Percentiles rank a stretch among this genome's conserved stretches.
These are phyloP conservation scores for Talaromyces sp. DNA, from an alignment of 2,329 filamentous ascomycete species.

Conservation along the genomic window DNA sequence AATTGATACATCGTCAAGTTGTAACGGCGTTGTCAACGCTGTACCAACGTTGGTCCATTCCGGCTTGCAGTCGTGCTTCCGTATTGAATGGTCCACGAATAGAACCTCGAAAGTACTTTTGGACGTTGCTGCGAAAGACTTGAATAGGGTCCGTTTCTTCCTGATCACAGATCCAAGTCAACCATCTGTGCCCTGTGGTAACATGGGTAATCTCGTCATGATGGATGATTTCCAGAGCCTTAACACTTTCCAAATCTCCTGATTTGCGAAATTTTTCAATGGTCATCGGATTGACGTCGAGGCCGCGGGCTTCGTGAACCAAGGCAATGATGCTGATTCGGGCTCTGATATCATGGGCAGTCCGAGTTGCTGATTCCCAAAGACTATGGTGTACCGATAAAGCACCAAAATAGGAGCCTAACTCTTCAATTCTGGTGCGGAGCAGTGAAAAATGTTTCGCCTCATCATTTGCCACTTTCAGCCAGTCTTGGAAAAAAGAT, in stretches of 20 bases:
- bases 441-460: slow-evolving; percentile 50
- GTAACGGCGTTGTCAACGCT: slow-evolving; percentile 24
- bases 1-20: slow-evolving; percentile 1
- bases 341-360: slow-evolving; percentile 45
- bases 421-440: slow-evolving; percentile 44
- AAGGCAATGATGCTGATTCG: slow-evolving; percentile 48
- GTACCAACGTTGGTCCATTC: slow-evolving; percentile 46
- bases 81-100: slow-evolving; percentile 47
- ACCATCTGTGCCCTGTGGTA: slow-evolving; percentile 48
- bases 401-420: slow-evolving; percentile 46
- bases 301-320: slow-evolving; percentile 48
- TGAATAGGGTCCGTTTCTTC: slow-evolving; percentile 46
- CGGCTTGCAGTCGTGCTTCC: slow-evolving; percentile 44
- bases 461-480: slow-evolving; percentile 49
- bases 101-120: slow-evolving; percentile 42
- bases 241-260: slow-evolving; percentile 42
- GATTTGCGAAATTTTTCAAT: slow-evolving; percentile 48
- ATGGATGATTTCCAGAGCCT: slow-evolving; percentile 44
- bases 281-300: slow-evolving; percentile 49
- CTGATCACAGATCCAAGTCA: slow-evolving; percentile 48
- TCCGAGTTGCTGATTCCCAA: slow-evolving; percentile 45
- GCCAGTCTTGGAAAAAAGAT: slow-evolving; percentile 49
- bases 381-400: slow-evolving; percentile 47
- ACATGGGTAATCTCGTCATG: slow-evolving; percentile 51
- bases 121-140: slow-evolving; percentile 45